These are phyloP conservation scores for Lentinula raphanica DNA, from an alignment of 768 basidiomycete genomes.

Conservation along the genomic window DNA sequence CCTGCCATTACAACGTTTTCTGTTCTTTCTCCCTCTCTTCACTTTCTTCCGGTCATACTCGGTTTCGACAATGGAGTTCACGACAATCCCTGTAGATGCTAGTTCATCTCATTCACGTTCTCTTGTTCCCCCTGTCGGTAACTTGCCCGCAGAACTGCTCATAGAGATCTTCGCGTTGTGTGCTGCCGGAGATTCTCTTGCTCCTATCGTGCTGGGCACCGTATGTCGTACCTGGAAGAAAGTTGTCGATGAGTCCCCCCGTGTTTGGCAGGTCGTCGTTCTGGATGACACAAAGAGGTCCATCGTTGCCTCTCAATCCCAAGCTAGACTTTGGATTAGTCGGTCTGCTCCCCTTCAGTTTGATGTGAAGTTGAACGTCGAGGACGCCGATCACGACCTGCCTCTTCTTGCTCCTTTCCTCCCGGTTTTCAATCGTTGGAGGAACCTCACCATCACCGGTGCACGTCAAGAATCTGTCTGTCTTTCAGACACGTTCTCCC, in stretches of 20 bases:
- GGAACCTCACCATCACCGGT: constrained; percentile 40
- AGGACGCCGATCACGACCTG: constrained; percentile 46
- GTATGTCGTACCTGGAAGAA: constrained; percentile 60
- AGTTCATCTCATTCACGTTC: not conserved
- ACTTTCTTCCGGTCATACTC: not conserved
- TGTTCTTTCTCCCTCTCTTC: not conserved
- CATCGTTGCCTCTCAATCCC: constrained; percentile 34
- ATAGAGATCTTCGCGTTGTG: constrained; percentile 53
- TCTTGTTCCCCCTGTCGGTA: not conserved
- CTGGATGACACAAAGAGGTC: constrained; percentile 40
- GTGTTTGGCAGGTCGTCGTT: constrained; percentile 54
- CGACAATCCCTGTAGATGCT: constrained; percentile 1
- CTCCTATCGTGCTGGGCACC: constrained; percentile 41
- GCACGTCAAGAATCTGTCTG: constrained; percentile 31
- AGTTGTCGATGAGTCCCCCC: constrained; percentile 48
- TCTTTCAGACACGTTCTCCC: constrained; percentile 21
- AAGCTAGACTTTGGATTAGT: constrained; percentile 50
- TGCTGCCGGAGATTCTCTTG: constrained; percentile 37
- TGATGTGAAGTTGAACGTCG: constrained; percentile 46
- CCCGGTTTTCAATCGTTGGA: constrained; percentile 53
- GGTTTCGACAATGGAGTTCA: constrained; percentile 8
- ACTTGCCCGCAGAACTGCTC: constrained; percentile 57
- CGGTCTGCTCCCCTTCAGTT: constrained; percentile 51
- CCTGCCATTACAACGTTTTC: not conserved
- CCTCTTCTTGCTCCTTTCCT: constrained; percentile 63